These are phyloP conservation scores for Nicotiana attenuata DNA, from an alignment of 257 asterid species.

Conservation along the genomic window DNA sequence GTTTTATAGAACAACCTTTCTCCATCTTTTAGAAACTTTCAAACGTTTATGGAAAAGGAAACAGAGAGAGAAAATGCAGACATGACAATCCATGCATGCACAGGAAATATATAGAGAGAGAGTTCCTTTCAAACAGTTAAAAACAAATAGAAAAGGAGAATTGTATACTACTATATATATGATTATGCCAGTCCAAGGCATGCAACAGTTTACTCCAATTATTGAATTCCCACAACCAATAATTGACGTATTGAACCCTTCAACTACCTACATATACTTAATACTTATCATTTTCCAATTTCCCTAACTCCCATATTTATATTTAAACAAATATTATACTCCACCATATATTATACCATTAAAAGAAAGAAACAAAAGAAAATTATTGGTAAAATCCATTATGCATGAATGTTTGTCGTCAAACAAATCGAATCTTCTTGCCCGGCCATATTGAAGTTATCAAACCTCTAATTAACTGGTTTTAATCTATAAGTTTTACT, in stretches of 20 bases:
- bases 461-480: not conserved
- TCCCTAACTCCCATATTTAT: not conserved
- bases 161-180: not conserved
- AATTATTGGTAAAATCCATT: not conserved
- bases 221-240: conserved; percentile 14
- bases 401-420: not conserved
- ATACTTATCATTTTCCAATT: not conserved
- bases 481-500: not conserved
- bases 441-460: not conserved
- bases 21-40: not conserved
- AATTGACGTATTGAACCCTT: conserved; percentile 13
- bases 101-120: not conserved
- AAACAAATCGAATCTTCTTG: not conserved
- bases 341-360: not conserved
- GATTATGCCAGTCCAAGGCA: not conserved
- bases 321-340: not conserved
- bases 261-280: not conserved
- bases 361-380: not conserved
- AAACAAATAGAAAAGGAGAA: not conserved
- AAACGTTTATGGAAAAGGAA: not conserved
- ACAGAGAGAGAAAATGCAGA: not conserved
- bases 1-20: not conserved
- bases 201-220: conserved; percentile 12
- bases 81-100: conserved; percentile 8
- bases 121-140: not conserved